phyloP scores from a whole-genome alignment of 108 stramenopile species.

The Seminavis robusta region DNA sequence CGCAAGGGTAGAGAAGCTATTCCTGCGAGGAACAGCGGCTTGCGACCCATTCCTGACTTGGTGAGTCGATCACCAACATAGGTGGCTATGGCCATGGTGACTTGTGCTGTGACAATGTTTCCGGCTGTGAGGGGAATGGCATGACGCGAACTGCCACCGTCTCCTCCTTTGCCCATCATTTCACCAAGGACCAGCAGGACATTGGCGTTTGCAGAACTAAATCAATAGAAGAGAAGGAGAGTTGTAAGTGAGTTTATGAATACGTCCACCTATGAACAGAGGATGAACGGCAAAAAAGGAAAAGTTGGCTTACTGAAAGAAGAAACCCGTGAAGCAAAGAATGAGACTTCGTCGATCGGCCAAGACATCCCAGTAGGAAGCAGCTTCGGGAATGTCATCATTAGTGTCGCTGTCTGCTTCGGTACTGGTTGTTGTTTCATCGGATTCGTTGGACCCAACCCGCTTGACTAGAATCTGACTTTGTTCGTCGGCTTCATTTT shows the following conservation, averaged over 20 bases:
- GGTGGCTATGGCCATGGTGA: slow-evolving; percentile 64
- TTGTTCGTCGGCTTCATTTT: slow-evolving; percentile 22
- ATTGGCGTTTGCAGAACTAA: slow-evolving; percentile 71
- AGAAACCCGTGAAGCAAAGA: slow-evolving; percentile 68
- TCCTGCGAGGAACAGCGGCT: slow-evolving; percentile 58
- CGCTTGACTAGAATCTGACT: slow-evolving; percentile 7
- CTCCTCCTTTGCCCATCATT: slow-evolving; percentile 57
- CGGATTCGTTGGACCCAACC: slow-evolving; percentile 1
- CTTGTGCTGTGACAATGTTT: slow-evolving; percentile 63
- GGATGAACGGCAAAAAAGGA: neutral
- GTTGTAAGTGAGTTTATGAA: neutral
- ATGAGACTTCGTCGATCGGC: slow-evolving; percentile 49
- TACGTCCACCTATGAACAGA: neutral
- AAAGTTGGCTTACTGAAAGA: slow-evolving; percentile 53
- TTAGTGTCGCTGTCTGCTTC: slow-evolving; percentile 4
- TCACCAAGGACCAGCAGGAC: slow-evolving; percentile 72
- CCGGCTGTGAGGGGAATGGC: slow-evolving; percentile 74
- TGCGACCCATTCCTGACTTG: slow-evolving; percentile 47
- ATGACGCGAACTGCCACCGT: slow-evolving; percentile 39
- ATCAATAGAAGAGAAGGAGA: neutral
- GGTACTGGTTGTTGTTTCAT: neutral
- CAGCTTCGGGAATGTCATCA: slow-evolving; percentile 12
- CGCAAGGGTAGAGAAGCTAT: slow-evolving; percentile 53
- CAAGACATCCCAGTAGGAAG: slow-evolving; percentile 52
- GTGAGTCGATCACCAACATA: slow-evolving; percentile 46